A percentile compares a stretch with the other conserved stretches of the same genome.
These are phyloP conservation scores for Diplogelasinospora grovesii DNA, from an alignment of 495 filamentous ascomycete species.

Conservation along the genomic window DNA sequence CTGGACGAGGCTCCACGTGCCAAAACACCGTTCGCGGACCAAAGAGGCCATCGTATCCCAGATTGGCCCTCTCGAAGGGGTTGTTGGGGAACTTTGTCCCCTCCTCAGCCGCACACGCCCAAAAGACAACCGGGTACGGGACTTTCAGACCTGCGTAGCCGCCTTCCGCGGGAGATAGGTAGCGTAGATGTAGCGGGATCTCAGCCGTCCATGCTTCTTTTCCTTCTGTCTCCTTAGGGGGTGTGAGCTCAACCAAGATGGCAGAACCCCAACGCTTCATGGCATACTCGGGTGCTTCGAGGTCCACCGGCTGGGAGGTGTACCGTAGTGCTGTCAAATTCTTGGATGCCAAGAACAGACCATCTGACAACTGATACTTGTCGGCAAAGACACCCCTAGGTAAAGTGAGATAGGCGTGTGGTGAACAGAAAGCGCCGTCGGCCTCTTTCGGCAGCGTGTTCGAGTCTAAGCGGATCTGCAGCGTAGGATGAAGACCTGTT, in stretches of 20 bases:
- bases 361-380: slow-evolving; percentile 55
- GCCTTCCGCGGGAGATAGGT: slow-evolving; percentile 53
- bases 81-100: slow-evolving; percentile 66
- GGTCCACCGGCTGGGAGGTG: slow-evolving; percentile 74
- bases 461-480: slow-evolving; percentile 51
- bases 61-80: slow-evolving; percentile 76
- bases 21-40: slow-evolving; percentile 76
- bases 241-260: slow-evolving; percentile 68
- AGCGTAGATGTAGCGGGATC: slow-evolving; percentile 84
- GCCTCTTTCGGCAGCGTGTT: slow-evolving; percentile 32
- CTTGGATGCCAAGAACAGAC: slow-evolving; percentile 51
- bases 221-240: slow-evolving; percentile 27
- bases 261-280: slow-evolving; percentile 72
- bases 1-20: slow-evolving; percentile 59
- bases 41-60: slow-evolving; percentile 88
- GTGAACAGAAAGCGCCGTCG: slow-evolving; percentile 48
- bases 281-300: slow-evolving; percentile 86
- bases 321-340: slow-evolving; percentile 62
- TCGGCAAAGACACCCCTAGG: slow-evolving; percentile 82
- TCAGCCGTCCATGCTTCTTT: slow-evolving; percentile 57
- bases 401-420: slow-evolving; percentile 81
- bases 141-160: slow-evolving; percentile 48
- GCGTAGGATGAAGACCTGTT: slow-evolving; percentile 81
- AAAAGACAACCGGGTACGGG: slow-evolving; percentile 78
- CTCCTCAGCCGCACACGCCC: slow-evolving; percentile 77